Conservation (phyloP, 495 filamentous ascomycete species). For the Aspergillus indologenus region DNA sequence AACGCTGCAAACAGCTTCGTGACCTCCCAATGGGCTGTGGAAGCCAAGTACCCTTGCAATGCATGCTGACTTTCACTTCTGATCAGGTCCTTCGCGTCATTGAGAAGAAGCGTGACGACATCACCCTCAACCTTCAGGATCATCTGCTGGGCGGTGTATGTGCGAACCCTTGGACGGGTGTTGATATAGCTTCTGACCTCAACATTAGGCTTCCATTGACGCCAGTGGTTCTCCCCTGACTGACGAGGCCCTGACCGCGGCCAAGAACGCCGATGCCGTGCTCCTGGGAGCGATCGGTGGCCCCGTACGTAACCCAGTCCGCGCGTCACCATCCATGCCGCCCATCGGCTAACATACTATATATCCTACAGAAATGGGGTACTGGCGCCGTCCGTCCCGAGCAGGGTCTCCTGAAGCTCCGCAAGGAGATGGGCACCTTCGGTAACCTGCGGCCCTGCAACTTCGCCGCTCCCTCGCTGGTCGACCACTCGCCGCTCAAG, state of each 20-base stretch:
- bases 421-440: conserved; percentile 92
- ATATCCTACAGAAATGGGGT: conserved; percentile 78
- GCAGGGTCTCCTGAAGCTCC: conserved; percentile 88
- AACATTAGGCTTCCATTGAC: conserved; percentile 74
- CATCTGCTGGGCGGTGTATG: conserved; percentile 91
- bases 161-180: conserved; percentile 15
- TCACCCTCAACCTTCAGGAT: conserved; percentile 85
- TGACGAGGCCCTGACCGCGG: conserved; percentile 77
- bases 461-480: conserved; percentile 87
- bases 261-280: conserved; percentile 87
- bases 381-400: conserved; percentile 86
- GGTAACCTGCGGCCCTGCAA: conserved; percentile 97
- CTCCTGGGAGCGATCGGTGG: conserved; percentile 94
- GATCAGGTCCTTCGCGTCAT: conserved; percentile 62
- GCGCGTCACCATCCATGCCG: background rate
- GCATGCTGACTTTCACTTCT: conserved; percentile 5
- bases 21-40: conserved; percentile 6
- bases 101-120: conserved; percentile 61
- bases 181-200: background rate
- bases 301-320: conserved; percentile 54
- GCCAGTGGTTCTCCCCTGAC: conserved; percentile 74
- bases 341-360: background rate
- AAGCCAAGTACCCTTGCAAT: background rate
- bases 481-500: conserved; percentile 86
- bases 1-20: background rate